Evolutionary conservation across 2,329 filamentous ascomycete genomes (phyloP).

Genomic region (Didymella exigua): DNA sequence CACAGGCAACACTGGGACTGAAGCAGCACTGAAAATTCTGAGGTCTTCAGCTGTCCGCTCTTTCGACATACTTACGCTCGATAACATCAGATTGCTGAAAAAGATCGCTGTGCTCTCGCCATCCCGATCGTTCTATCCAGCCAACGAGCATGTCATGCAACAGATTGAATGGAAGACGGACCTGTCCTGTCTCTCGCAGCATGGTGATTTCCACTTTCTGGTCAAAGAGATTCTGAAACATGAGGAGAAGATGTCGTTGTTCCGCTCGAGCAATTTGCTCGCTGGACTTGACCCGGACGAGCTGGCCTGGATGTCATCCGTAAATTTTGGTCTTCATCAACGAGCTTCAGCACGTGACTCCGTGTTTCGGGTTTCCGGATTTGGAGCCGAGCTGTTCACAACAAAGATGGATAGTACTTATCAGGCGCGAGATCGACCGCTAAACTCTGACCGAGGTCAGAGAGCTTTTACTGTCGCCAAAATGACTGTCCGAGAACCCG

Average conservation of each 20-base stretch:
- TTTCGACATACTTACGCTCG: constrained; percentile 46
- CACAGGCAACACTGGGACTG: constrained; percentile 59
- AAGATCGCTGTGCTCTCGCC: constrained; percentile 44
- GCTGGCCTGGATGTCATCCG: constrained; percentile 4
- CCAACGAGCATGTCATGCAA: constrained; percentile 52
- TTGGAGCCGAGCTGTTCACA: constrained; percentile 41
- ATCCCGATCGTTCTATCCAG: constrained; percentile 52
- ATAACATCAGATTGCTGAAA: constrained; percentile 27
- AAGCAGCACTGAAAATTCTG: constrained; percentile 59
- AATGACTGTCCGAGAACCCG: constrained; percentile 24
- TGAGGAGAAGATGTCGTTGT: constrained; percentile 19
- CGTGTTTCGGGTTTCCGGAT: constrained; percentile 35
- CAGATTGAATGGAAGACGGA: constrained; percentile 49
- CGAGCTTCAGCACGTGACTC: constrained; percentile 41
- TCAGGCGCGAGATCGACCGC: constrained; percentile 15
- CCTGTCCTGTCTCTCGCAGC: constrained; percentile 40
- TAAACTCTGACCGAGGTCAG: constrained; percentile 12
- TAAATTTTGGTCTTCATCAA: constrained; percentile 24
- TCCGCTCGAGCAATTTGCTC: constrained; percentile 16
- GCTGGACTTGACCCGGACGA: constrained; percentile 3
- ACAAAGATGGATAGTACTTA: constrained; percentile 31
- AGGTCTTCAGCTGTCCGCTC: constrained; percentile 57
- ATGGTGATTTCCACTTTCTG: constrained; percentile 25
- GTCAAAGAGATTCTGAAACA: constrained; percentile 37
- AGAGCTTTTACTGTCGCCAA: constrained; percentile 21